These are phyloP conservation scores for Hygrophorus pudorinus DNA, from an alignment of 768 basidiomycete species.

Conservation along the genomic window DNA sequence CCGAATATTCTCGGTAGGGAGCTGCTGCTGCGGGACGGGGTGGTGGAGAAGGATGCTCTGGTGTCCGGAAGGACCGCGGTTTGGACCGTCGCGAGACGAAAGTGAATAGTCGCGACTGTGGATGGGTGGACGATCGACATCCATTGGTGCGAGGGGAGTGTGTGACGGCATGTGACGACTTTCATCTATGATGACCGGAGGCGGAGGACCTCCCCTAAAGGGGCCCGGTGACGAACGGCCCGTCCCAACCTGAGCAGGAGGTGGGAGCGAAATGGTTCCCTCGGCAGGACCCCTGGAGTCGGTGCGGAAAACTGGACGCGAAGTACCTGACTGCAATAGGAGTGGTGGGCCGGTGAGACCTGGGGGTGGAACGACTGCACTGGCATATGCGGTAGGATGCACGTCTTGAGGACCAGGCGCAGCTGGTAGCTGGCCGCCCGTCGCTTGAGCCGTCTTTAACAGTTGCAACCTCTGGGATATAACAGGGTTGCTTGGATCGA, in stretches of 20 bases:
- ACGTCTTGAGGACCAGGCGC: slow-evolving; percentile 93
- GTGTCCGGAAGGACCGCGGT: slow-evolving; percentile 47
- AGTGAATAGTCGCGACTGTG: slow-evolving; percentile 46
- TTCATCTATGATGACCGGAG: slow-evolving; percentile 74
- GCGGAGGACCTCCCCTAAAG: slow-evolving; percentile 76
- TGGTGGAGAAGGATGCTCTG: slow-evolving; percentile 57
- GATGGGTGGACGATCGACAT: slow-evolving; percentile 48
- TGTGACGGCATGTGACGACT: slow-evolving; percentile 57
- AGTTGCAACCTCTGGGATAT: slow-evolving; percentile 77
- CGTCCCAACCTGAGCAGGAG: slow-evolving; percentile 41
- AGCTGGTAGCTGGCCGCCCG: slow-evolving; percentile 68
- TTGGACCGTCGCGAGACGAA: slow-evolving; percentile 31
- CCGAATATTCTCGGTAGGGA: slow-evolving; percentile 41
- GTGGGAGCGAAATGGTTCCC: slow-evolving; percentile 38
- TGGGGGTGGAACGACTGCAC: slow-evolving; percentile 60
- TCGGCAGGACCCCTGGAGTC: slow-evolving; percentile 60
- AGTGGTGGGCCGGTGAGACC: slow-evolving; percentile 61
- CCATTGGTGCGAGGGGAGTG: slow-evolving; percentile 74
- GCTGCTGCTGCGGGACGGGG: slow-evolving; percentile 51
- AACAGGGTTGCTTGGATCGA: slow-evolving; percentile 77
- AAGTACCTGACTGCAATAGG: slow-evolving; percentile 41
- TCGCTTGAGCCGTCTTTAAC: slow-evolving; percentile 68
- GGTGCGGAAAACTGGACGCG: slow-evolving; percentile 50
- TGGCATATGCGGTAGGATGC: slow-evolving; percentile 90
- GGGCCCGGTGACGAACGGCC: slow-evolving; percentile 56